These are phyloP conservation scores for Dianthus caryophyllus DNA, from an alignment of 148 eudicot genomes.

Conservation along the genomic window DNA sequence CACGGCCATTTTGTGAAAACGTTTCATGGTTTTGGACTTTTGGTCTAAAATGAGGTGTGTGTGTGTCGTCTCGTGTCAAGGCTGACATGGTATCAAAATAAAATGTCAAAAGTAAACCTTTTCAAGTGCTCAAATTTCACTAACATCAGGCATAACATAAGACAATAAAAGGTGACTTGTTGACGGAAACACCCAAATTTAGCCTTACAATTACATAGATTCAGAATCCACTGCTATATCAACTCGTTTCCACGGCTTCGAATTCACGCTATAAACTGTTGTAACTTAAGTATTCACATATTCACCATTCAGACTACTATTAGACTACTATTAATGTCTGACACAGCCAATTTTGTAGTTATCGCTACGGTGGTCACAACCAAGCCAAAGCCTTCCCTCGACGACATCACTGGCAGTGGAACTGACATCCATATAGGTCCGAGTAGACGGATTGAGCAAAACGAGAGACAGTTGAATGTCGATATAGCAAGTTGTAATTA, in stretches of 20 bases:
- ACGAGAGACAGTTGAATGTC: not conserved
- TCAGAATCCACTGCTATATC: not conserved
- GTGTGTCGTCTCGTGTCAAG: too few relatives aligned
- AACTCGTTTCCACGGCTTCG: not conserved
- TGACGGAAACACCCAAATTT: too few relatives aligned
- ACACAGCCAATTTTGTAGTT: not conserved
- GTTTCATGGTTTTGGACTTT: too few relatives aligned
- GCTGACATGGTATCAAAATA: too few relatives aligned
- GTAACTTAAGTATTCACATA: not conserved
- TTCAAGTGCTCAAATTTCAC: too few relatives aligned
- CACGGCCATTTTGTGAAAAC: too few relatives aligned
- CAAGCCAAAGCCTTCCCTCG: not conserved
- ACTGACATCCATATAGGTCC: not conserved
- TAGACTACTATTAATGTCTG: not conserved
- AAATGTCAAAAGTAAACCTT: too few relatives aligned
- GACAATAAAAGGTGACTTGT: too few relatives aligned
- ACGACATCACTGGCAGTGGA: not conserved
- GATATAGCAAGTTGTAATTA: not conserved
- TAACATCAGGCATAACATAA: too few relatives aligned
- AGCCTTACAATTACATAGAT: too few relatives aligned
- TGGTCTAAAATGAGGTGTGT: too few relatives aligned
- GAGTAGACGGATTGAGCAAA: not conserved
- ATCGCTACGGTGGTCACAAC: too few relatives aligned
- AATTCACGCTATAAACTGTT: not conserved
- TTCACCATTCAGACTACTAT: not conserved